Percentiles rank a stretch among this genome's conserved stretches.
phyloP scores from a whole-genome alignment of 1,284 basidiomycete species.

The Ustilago shanxiensis region DNA sequence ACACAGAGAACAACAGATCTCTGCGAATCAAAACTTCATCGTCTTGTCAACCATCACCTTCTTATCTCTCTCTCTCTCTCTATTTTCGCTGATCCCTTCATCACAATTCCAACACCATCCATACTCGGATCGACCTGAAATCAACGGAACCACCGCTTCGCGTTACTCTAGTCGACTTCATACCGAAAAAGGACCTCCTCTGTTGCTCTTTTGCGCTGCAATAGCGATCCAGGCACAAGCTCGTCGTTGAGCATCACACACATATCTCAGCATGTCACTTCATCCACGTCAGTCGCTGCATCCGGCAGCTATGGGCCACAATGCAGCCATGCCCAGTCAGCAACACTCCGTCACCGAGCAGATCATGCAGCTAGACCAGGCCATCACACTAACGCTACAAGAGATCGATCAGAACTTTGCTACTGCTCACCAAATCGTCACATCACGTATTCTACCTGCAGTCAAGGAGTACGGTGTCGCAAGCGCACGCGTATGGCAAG shows the following conservation, averaged over 20 bases:
- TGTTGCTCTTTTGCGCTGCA: background rate
- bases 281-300: conserved; percentile 54
- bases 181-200: background rate
- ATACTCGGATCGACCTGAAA: background rate
- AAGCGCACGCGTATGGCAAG: conserved; percentile 86
- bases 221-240: background rate
- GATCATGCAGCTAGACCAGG: conserved; percentile 93
- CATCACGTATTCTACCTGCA: conserved; percentile 83
- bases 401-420: conserved; percentile 95
- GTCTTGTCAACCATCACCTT: conserved; percentile 10
- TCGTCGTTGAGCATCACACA: background rate
- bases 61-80: background rate
- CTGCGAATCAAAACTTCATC: background rate
- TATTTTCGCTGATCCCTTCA: background rate
- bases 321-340: conserved; percentile 36
- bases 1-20: conserved; percentile 9
- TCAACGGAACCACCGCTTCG: background rate
- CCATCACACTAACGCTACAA: conserved; percentile 84
- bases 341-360: conserved; percentile 78
- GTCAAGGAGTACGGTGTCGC: conserved; percentile 88
- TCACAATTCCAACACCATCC: conserved; percentile 3
- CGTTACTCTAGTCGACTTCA: background rate
- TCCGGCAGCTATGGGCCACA: conserved; percentile 38
- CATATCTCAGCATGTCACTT: conserved; percentile 30
- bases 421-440: conserved; percentile 86